Percentiles rank a stretch among this genome's conserved stretches.
These are phyloP conservation scores for Rhizopogon vinicolor DNA, from an alignment of 768 basidiomycete species.

Conservation along the genomic window DNA sequence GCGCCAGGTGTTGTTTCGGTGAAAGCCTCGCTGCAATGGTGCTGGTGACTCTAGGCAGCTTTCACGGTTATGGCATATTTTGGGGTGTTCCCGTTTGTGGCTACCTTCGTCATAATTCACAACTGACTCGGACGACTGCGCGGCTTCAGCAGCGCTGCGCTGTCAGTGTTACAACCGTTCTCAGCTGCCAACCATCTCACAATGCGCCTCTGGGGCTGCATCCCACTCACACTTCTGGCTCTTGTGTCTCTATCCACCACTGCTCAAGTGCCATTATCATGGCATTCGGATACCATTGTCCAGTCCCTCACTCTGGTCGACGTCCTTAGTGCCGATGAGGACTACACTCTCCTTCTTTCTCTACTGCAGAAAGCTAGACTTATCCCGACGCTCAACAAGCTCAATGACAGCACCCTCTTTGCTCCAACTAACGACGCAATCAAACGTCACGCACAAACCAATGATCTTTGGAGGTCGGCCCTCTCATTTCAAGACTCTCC, in stretches of 20 bases:
- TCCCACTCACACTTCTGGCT: conserved; percentile 31
- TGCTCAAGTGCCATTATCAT: conserved; percentile 15
- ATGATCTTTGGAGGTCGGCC: conserved; percentile 27
- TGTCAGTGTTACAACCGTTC: too few relatives aligned
- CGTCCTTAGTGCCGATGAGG: conserved; percentile 64
- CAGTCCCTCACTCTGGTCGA: conserved; percentile 69
- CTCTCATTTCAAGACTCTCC: conserved; percentile 27
- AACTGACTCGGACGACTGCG: background rate
- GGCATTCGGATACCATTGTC: conserved; percentile 14
- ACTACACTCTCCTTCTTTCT: conserved; percentile 70
- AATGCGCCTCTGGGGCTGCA: conserved; percentile 30
- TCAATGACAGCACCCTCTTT: conserved; percentile 82
- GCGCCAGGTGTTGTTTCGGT: background rate
- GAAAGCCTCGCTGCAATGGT: too few relatives aligned
- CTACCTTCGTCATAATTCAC: background rate
- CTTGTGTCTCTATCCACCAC: conserved; percentile 11
- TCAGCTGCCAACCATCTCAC: background rate
- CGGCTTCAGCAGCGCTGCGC: background rate
- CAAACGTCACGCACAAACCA: conserved; percentile 36
- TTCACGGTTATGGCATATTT: too few relatives aligned
- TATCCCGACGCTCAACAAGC: conserved; percentile 86
- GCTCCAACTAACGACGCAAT: conserved; percentile 96
- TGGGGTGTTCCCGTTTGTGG: too few relatives aligned
- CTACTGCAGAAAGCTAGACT: conserved; percentile 84
- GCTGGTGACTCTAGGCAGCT: too few relatives aligned